Evolutionary conservation across 179 eudicot species (phyloP).

Genomic region (Drosera spatulata): DNA sequence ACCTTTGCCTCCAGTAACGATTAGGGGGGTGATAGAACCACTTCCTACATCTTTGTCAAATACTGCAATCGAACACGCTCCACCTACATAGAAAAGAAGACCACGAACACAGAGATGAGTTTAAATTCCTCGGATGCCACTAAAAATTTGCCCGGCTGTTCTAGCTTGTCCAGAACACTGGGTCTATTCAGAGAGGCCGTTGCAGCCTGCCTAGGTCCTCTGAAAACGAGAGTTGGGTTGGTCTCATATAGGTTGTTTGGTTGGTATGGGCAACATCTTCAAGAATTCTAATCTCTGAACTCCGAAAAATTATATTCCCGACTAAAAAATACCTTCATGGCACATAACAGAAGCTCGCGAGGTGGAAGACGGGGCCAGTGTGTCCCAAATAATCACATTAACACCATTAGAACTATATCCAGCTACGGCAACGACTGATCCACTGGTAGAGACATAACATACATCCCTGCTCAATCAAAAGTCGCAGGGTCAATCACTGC

Average conservation of each 20-base stretch:
- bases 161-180: no score
- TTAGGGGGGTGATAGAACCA: slow-evolving; percentile 86
- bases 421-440: slow-evolving; percentile 83
- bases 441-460: slow-evolving; percentile 83
- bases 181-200: no score
- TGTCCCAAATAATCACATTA: slow-evolving; percentile 94
- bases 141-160: no score
- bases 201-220: no score
- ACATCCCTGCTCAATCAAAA: slow-evolving; percentile 53
- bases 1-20: slow-evolving; percentile 89
- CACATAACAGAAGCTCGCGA: slow-evolving; percentile 98
- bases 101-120: no score
- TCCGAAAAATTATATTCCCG: not conserved
- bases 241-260: no score
- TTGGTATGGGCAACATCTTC: no score
- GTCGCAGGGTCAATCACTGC: no score
- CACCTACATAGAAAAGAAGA: slow-evolving; percentile 34
- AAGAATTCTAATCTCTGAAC: no score
- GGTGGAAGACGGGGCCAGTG: slow-evolving; percentile 90
- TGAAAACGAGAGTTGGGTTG: no score
- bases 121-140: no score
- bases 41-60: slow-evolving; percentile 93
- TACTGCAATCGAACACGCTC: slow-evolving; percentile 75
- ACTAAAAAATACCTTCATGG: slow-evolving; percentile 68
- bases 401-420: slow-evolving; percentile 83